These are phyloP conservation scores for Fusarium veterinarium DNA, from an alignment of 2,329 filamentous ascomycete genomes.

Conservation along the genomic window DNA sequence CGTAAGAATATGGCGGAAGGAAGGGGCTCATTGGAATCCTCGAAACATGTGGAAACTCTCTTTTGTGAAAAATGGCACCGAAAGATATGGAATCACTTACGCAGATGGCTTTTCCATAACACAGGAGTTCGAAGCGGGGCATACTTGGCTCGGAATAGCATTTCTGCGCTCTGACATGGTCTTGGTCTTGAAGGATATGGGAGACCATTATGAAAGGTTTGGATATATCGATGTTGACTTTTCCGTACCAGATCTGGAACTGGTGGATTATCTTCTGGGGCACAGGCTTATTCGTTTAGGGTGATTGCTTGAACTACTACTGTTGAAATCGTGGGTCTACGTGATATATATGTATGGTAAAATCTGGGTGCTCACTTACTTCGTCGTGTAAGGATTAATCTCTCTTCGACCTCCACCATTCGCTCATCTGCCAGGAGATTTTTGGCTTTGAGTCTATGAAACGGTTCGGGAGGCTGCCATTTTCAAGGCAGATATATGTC, in stretches of 20 bases:
- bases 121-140: no score
- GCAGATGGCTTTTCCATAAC: neutral
- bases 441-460: rapidly evolving
- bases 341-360: no score
- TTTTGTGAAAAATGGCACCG: neutral
- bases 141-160: neutral
- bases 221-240: neutral
- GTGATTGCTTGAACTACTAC: neutral
- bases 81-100: neutral
- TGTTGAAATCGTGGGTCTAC: no score
- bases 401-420: neutral
- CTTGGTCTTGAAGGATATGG: neutral
- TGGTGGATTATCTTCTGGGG: neutral
- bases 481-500: neutral
- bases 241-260: neutral
- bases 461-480: rapidly evolving
- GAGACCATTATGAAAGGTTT: neutral
- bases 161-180: neutral
- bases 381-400: neutral
- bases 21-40: neutral
- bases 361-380: neutral
- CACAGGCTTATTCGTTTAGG: neutral
- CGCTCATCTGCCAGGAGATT: rapidly evolving
- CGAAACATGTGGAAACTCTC: neutral
- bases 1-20: neutral